Evolutionary conservation across 352 stramenopile species (phyloP).

Genomic region (Phytophthora cajani): DNA sequence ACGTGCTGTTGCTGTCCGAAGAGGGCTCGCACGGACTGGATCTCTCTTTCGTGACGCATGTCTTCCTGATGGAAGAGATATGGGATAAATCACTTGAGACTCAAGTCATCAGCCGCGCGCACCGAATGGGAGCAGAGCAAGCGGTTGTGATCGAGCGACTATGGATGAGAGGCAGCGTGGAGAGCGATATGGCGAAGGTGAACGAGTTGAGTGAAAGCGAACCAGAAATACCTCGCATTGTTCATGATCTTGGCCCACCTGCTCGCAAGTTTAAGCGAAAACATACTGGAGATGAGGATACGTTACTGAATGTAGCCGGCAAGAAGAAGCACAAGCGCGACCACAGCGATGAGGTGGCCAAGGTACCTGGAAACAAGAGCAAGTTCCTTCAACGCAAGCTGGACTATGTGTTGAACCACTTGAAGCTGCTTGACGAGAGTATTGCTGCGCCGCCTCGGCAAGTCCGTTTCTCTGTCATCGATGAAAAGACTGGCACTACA

Average conservation of each 20-base stretch:
- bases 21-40: conserved; percentile 95
- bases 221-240: conserved; percentile 4
- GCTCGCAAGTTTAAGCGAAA: conserved; percentile 20
- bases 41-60: conserved; percentile 97
- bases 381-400: conserved; percentile 40
- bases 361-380: conserved; percentile 38
- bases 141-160: conserved; percentile 92
- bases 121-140: conserved; percentile 93
- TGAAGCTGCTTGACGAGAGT: conserved; percentile 34
- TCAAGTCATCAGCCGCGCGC: conserved; percentile 95
- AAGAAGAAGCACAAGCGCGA: conserved; percentile 35
- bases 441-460: conserved; percentile 31
- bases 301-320: conserved; percentile 27
- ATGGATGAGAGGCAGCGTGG: conserved; percentile 79
- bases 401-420: conserved; percentile 48
- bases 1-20: conserved; percentile 93
- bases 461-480: conserved; percentile 44
- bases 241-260: conserved; percentile 19
- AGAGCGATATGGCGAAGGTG: conserved; percentile 68
- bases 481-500: conserved; percentile 27
- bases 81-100: conserved; percentile 94
- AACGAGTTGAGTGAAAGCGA: conserved; percentile 28
- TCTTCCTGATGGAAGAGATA: conserved; percentile 97
- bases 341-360: conserved; percentile 1
- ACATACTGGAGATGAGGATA: conserved; percentile 4